Base-by-base conservation (phyloP, 352 stramenopile genomes). In the Pythium grandisporangium region DNA sequence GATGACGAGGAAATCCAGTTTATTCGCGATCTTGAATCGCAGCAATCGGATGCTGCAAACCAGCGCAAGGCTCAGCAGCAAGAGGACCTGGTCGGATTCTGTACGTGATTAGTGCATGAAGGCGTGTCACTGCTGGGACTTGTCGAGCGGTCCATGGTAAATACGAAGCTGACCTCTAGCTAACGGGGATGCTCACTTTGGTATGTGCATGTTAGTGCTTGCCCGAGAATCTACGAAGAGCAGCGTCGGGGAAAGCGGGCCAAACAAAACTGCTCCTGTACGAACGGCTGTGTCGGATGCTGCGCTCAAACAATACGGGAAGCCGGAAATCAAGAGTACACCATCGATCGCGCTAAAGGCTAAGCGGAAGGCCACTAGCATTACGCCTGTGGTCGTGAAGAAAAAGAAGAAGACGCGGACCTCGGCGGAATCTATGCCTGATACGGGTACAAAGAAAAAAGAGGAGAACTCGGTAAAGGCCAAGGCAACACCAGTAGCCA, bases 1-100 rank as follows among this genome's bases (percentile, higher is more conserved):
- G 80, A 93, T 33, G 80, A 91, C 5, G 80, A 93, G 38, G 80
- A 93, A 37, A 74, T 91, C 36, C 55, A 83, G 30, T 93, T 90
- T 36, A 83, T 93, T 45, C 63, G 66, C 17, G 64, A 86, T 27
- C 29, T 93, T 20, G 77, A 91, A 30, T 65, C 43, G 29, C 67
- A 63, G 30, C 70, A 79, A 48, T 61, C 61, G 2, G 65, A 77
- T 27, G 50, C 64, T 5, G 37, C 79, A 25, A 58, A 66, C 40
- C 60, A 65, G 14, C 61, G 73, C 21, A 70, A 84, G 37, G 57
- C 63, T 12, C 80, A 88, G 45, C 66, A 91, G 37, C 61, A 90
- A 16, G 63, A 85, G 16, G 80, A 93, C 46, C 56, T 84, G 13
- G 74, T 68, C 3, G 53, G 73, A 43, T 93, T 86, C 30, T 34